Evolutionary conservation across 306 rosid species (phyloP), one percentile per base, ranked within the genome.

Genomic region (Sicyos baderoa): DNA sequence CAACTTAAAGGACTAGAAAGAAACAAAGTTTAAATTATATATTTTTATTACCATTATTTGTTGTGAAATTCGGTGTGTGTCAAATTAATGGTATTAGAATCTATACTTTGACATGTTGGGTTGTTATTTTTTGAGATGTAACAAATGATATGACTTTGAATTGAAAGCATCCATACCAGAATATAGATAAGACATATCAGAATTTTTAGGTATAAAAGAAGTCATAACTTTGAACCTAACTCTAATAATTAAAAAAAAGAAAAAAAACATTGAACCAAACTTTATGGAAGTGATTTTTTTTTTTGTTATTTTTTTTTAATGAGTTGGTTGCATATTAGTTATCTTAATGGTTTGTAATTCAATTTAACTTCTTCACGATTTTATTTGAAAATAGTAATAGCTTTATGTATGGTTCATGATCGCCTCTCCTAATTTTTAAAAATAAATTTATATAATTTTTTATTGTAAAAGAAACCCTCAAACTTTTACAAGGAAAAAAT

Each of bases 161-260:
- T 29, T 4, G 14, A 59, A 59, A 59, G 47, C 66, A 59, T 59
- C 66, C 66, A 27, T 14, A 59, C 66, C 68, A 35, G 15, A 61
- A 61, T 35, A 35, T 61, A 9, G 68, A 61, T 61, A n/a, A 61
- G 68, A 61, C 17, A 61, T 61, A 61, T 37, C 23, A n/a, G 68
- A n/a, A 35, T 61, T 61, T 61, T 14, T 61, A 61, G 68, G 68
- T 61, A 32, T 61, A 16, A 16, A 61, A 61, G 42, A 5, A 61
- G 4, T 23, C 49, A 29, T 32, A 58, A 29, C 44, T 61, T 61
- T 61, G 1, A 61, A 61, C 25, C 49, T n/a, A 61, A 1, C n/a
- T n/a, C n/a, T n/a, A n/a, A n/a, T n/a, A n/a, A n/a, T n/a, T n/a
- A n/a, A n/a, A n/a, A n/a, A n/a, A n/a, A n/a, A n/a, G n/a, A n/a